phyloP scores from a whole-genome alignment of 1,284 basidiomycete genomes.

The Cystobasidium sp. region DNA sequence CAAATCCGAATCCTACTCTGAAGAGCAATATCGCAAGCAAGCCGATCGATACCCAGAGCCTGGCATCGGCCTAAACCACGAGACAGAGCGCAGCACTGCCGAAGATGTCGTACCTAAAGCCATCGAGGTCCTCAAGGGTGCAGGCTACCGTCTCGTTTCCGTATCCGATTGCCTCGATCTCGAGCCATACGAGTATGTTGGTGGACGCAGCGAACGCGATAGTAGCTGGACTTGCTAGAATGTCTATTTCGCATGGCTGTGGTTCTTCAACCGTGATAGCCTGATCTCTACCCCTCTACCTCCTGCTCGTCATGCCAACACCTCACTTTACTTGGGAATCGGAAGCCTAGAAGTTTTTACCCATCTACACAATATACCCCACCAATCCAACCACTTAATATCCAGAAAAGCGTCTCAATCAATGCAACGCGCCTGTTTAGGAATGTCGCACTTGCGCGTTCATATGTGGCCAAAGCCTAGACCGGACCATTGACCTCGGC shows the following conservation, averaged over 20 bases:
- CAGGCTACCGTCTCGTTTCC: constrained; percentile 49
- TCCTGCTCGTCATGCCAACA: too few relatives aligned
- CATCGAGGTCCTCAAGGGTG: constrained; percentile 45
- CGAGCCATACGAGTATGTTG: constrained; percentile 26
- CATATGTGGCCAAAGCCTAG: too few relatives aligned
- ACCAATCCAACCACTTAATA: not conserved
- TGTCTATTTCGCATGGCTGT: too few relatives aligned
- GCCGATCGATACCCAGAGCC: constrained; percentile 34
- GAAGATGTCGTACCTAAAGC: constrained; percentile 40
- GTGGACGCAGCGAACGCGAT: constrained; percentile 17
- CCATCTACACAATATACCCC: not conserved
- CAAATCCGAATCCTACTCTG: constrained; percentile 12
- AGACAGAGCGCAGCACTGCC: constrained; percentile 31
- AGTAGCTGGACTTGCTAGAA: constrained; percentile 38
- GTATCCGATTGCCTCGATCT: constrained; percentile 50
- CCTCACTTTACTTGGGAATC: not conserved
- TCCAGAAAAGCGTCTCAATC: too few relatives aligned
- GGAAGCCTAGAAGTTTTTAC: not conserved
- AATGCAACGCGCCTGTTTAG: too few relatives aligned
- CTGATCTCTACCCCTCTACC: too few relatives aligned
- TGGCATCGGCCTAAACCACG: constrained; percentile 43
- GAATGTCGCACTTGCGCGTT: too few relatives aligned
- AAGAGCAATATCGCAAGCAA: constrained; percentile 33
- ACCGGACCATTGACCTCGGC: too few relatives aligned
- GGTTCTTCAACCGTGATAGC: too few relatives aligned